Conservation (phyloP, 169 alveolate species). For the Plasmodium gaboni region DNA sequence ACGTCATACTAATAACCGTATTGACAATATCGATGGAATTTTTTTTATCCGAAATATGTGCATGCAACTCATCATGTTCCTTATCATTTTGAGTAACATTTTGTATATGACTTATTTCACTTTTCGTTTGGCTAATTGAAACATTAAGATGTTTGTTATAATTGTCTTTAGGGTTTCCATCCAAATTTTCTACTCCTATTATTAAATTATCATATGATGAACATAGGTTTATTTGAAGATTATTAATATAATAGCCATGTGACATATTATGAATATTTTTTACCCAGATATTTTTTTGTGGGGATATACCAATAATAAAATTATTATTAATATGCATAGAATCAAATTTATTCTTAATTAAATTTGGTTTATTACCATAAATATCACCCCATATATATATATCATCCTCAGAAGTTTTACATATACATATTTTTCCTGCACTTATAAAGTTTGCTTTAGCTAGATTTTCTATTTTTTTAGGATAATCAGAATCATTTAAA, state of each 20-base stretch:
- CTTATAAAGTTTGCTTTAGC: slow-evolving; percentile 24
- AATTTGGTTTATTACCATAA: slow-evolving; percentile 52
- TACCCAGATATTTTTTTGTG: slow-evolving; percentile 54
- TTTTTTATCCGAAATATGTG: not conserved
- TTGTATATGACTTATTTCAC: too few relatives aligned
- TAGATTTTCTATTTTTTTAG: slow-evolving; percentile 22
- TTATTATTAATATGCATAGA: slow-evolving; percentile 37
- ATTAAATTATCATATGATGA: slow-evolving; percentile 64
- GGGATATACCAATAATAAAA: slow-evolving; percentile 55
- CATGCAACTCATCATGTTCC: not conserved
- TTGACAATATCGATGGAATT: not conserved
- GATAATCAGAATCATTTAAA: slow-evolving; percentile 18
- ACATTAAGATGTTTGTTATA: not conserved
- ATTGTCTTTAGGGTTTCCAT: not conserved
- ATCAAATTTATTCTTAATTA: slow-evolving; percentile 61
- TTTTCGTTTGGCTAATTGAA: too few relatives aligned
- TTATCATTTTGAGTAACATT: not conserved
- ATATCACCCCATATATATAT: slow-evolving; percentile 63
- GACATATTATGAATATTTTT: slow-evolving; percentile 32
- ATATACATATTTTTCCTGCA: slow-evolving; percentile 66
- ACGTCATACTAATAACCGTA: not conserved
- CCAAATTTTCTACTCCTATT: slow-evolving; percentile 56
- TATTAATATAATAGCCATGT: slow-evolving; percentile 65
- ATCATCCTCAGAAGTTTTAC: slow-evolving; percentile 47
- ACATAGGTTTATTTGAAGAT: slow-evolving; percentile 22